Percentiles rank a stretch among this genome's conserved stretches.
These are phyloP conservation scores for Rhodofomes roseus DNA, from an alignment of 1,284 basidiomycete genomes.

Conservation along the genomic window DNA sequence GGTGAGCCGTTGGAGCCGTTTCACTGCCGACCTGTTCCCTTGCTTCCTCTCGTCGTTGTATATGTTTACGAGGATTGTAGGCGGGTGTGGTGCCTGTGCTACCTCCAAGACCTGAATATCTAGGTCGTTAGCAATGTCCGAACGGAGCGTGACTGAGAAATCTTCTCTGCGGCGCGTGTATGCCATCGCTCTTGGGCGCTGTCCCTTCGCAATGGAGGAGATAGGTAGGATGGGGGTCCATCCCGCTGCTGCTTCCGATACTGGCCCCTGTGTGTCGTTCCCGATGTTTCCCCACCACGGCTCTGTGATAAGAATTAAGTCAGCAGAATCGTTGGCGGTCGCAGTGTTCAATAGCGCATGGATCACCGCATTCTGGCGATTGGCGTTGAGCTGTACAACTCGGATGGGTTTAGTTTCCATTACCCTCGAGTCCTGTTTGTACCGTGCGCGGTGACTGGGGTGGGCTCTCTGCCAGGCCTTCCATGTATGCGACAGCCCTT, in stretches of 20 bases:
- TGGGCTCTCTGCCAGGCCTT: not conserved
- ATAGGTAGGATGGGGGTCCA: constrained; percentile 4
- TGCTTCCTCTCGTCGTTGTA: not conserved
- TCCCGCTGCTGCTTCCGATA: not conserved
- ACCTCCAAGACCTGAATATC: constrained; percentile 4
- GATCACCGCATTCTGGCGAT: not conserved
- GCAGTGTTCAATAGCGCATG: not conserved
- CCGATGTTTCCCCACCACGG: too few species aligned
- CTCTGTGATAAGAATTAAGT: too few species aligned
- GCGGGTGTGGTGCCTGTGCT: not conserved
- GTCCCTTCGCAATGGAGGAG: not conserved
- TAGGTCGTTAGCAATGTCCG: constrained; percentile 4
- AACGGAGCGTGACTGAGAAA: constrained; percentile 4
- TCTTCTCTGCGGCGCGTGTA: not conserved
- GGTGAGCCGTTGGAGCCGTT: not conserved
- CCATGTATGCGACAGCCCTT: not conserved
- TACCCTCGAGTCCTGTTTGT: not conserved
- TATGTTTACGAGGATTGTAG: constrained; percentile 1
- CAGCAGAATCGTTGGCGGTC: not conserved
- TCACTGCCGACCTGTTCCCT: not conserved
- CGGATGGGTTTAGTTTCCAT: constrained; percentile 3
- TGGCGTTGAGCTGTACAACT: constrained; percentile 2
- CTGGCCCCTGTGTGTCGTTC: too few species aligned
- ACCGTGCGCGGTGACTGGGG: not conserved
- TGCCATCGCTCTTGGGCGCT: not conserved